Base-by-base conservation (phyloP, 1,284 basidiomycete genomes). In the Ceratobasidium sp. region DNA sequence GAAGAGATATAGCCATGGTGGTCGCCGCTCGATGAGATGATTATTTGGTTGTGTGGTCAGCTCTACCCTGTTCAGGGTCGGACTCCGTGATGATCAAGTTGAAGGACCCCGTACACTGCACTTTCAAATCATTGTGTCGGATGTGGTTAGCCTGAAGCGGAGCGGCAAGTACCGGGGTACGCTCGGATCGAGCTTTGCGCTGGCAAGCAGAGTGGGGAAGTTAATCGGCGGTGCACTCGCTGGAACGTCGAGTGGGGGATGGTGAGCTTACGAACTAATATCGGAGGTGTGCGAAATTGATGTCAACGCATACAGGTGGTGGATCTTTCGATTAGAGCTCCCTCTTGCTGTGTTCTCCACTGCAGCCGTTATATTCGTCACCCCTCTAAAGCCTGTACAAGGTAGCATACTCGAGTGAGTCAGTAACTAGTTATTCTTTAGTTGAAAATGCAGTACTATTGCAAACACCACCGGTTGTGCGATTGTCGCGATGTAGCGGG, bases 31-130 rank as follows among this genome's bases (percentile, higher is more conserved):
- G 34, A 17, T 13, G 59, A 32, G 22, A 29, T 15, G 32, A n/a
- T 15, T 65, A 43, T 65, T 65, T 65, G 22, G 43, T 1, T 15
- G 15, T 65, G 43, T 65, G 62, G 19, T 65, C 85, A 86, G 78
- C 82, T 88, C 52, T 87, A 87, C 80, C 81, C 86, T 11, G 87
- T 87, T 70, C 83, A 87, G 8, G 11, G n/a, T 54, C 22, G 52
- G 22, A 82, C 82, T 54, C n/a, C n/a, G n/a, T n/a, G 52, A 25
- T 40, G 37, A 40, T 40, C 9, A 6, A 25, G 62, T 43, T 5
- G 22, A 6, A 46, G 62, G 62, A 65, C 62, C 62, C 62, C n/a
- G 9, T 11, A 25, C 62, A 65, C 34, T 37, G 22, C 29, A 43
- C 62, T 65, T 46, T 0, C 80, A 83, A 79, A 80, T 81, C 68